Evolutionary conservation across 768 basidiomycete genomes (phyloP), one percentile per base, ranked within the genome.

Genomic region (Lepiota subincarnata): DNA sequence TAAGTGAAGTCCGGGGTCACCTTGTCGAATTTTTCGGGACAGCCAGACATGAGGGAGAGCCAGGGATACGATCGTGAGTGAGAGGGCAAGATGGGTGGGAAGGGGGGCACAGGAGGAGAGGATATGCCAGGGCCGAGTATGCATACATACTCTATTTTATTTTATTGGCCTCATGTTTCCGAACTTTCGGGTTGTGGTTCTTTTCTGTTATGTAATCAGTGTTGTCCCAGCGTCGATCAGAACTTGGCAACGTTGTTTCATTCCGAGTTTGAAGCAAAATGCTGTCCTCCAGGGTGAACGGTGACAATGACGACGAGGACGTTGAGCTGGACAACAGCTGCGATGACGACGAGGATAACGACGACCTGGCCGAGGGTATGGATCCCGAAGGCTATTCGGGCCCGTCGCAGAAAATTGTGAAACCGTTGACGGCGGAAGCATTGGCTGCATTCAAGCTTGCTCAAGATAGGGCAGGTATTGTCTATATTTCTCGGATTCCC

Each of bases 401-500:
- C 13, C 52, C 52, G 4, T 46, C 38, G 11, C 74, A 79, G 54
- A 83, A 82, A 65, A 73, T 77, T 3, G 77, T 92, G 52, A 86
- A 89, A 62, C 89, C 89, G 0, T 70, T 92, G 45, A 88, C 85
- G 2, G 74, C 78, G 5, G 87, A 90, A 66, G 87, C 85, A 6
- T 74, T 93, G 43, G 86, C 83, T 40, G 82, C 78, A 16, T 93
- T 86, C 71, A 82, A 86, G 60, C 79, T 79, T 26, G 82, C 81
- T 1, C 87, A 89, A 64, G 81, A 87, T 28, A 77, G 78, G 37
- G 83, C 93, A 16, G 95, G 95, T 0, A 84, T 98, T 48, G 73
- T 98, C 45, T 99, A 98, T 68, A 92, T 99, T 39, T 97, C 94
- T 13, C 80, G 97, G 28, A 88, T 98, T 62, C 97, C 97, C 2